These are phyloP conservation scores for Galeopsis tetrahit DNA, from an alignment of 257 asterid species.

Conservation along the genomic window DNA sequence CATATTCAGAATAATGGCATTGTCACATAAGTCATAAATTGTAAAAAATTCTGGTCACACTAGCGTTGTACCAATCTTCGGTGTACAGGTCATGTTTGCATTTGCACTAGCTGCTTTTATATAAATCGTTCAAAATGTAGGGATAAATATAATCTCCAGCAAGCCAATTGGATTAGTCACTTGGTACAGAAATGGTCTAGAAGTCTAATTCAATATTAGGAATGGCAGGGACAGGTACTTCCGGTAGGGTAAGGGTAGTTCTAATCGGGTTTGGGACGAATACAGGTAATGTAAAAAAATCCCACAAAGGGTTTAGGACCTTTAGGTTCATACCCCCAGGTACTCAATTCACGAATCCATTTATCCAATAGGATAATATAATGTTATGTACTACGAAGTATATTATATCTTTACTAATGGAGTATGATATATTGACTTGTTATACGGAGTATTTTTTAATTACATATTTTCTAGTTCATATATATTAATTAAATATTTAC, in stretches of 20 bases:
- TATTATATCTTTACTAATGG: no score
- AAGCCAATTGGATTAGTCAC: background rate
- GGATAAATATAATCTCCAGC: background rate
- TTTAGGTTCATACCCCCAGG: background rate
- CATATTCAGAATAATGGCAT: conserved; percentile 1
- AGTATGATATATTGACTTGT: no score
- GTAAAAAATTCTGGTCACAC: background rate
- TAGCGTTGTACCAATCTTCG: background rate
- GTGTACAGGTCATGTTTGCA: background rate
- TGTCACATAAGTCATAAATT: background rate
- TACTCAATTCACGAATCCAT: background rate
- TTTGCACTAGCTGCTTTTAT: background rate
- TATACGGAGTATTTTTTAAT: no score
- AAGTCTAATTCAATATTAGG: background rate
- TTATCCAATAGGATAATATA: background rate
- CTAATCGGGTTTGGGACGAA: no score
- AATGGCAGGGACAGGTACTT: background rate
- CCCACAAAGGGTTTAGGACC: no score
- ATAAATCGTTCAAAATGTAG: background rate
- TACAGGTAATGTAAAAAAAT: no score
- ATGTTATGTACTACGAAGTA: background rate
- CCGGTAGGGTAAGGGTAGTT: background rate
- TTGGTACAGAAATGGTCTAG: background rate
- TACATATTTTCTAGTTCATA: no score
- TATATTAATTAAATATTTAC: background rate